Base-by-base conservation (phyloP, 2,329 filamentous ascomycete genomes). In the Phyllachora maydis region DNA sequence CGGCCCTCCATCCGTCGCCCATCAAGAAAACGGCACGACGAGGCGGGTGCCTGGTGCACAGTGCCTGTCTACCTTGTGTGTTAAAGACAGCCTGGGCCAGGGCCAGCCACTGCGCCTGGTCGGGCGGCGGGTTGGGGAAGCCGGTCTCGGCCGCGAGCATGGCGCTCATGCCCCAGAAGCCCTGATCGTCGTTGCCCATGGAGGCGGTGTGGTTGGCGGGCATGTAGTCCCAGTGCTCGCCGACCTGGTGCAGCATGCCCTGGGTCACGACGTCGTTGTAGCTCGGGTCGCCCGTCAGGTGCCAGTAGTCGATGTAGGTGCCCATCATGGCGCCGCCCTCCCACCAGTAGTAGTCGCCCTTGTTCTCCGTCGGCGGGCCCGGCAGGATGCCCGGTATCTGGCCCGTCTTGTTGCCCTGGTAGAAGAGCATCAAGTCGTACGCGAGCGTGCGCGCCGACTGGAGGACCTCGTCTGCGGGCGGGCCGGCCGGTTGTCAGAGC, bases 41-140 rank as follows among this genome's bases (percentile, higher is more conserved):
- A n/a, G n/a, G n/a, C n/a, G n/a, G n/a, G n/a, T n/a, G n/a, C n/a
- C n/a, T n/a, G n/a, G n/a, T n/a, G n/a, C n/a, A n/a, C n/a, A n/a
- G n/a, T n/a, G n/a, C n/a, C n/a, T n/a, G n/a, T n/a, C 46, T 35
- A 1, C 61, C 65, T 28, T 61, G 55, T 1, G 65, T 65, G 32
- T 75, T 68, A 38, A 64, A 83, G 4, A 77, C 71, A 20, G 66
- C 70, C 41, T 77, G 65, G 0, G 67, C 72, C 4, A 81, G 54
- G 2, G 68, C 57, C 9, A 73, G 47, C 60, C 68, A 74, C 32
- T 66, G 52, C 0, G 65, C 56, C 30, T 64, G 36, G 24, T 59
- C 53, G 0, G 45, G 36, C 0, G 58, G 52, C 0, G 65, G 65
- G 31, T 73, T 54, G 9, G 65, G 61, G 32, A 72, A 73, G 25